Evolutionary conservation across 371 early-diverging fungal genomes (phyloP).

Genomic region (Rhizomucor pusillus): DNA sequence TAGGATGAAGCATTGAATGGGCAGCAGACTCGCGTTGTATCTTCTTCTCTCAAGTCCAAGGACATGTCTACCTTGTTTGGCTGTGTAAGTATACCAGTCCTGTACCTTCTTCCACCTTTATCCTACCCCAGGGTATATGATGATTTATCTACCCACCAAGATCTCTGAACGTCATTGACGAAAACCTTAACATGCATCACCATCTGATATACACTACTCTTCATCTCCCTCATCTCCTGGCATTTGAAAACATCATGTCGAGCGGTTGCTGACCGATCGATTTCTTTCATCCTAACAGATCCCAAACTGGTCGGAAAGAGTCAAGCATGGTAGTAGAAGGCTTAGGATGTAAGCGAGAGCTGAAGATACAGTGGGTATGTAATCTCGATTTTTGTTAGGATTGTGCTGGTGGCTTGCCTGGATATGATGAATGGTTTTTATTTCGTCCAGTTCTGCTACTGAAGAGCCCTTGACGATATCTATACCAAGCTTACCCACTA

Average conservation of each 20-base stretch:
- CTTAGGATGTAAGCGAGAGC: no score
- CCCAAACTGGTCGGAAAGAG: no score
- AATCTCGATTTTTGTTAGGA: not conserved
- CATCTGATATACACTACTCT: conserved; percentile 30
- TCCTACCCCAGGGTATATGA: conserved; percentile 3
- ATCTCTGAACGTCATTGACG: conserved; percentile 14
- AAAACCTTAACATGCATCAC: conserved; percentile 44
- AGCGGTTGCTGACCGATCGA: no score
- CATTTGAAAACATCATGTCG: no score
- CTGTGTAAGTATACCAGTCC: not conserved
- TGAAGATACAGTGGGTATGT: no score
- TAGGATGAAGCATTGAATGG: not conserved
- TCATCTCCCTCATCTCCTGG: conserved; percentile 1
- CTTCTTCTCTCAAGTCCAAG: not conserved
- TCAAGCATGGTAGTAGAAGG: no score
- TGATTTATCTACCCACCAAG: conserved; percentile 14
- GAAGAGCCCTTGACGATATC: conserved; percentile 30
- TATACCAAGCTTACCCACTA: not conserved
- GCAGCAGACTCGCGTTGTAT: not conserved
- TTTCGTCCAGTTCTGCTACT: conserved; percentile 53
- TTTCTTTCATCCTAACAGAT: no score
- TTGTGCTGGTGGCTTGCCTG: not conserved
- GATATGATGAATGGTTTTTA: conserved; percentile 29
- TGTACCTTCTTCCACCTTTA: no score
- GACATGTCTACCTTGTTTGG: not conserved